Conservation (phyloP, 768 basidiomycete genomes). For the Naganishia vishniacii region DNA sequence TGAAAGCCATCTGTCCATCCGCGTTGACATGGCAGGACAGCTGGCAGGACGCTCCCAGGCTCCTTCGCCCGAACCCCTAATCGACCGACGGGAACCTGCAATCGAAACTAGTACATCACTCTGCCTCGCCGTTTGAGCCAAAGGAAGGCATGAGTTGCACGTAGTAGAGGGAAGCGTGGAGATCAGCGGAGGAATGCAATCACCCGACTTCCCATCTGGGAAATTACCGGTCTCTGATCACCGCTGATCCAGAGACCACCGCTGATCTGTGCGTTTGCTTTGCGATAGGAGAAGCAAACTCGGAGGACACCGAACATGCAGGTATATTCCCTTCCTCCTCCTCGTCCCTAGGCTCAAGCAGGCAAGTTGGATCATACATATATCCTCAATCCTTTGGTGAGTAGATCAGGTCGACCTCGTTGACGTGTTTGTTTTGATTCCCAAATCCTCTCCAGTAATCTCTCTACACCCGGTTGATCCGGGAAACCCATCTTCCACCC, state of each 20-base stretch:
- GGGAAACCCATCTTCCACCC: background rate
- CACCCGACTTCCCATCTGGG: constrained; percentile 20
- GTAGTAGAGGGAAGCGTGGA: background rate
- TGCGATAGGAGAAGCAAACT: constrained; percentile 5
- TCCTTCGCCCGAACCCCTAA: too few relatives aligned
- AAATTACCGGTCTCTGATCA: constrained; percentile 16
- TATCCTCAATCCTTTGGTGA: background rate
- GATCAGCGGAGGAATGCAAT: constrained; percentile 11
- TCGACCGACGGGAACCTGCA: background rate
- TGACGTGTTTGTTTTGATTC: constrained; percentile 14
- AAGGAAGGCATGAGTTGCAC: background rate
- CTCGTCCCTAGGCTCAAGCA: background rate
- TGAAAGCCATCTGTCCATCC: too few relatives aligned
- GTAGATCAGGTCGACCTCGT: background rate
- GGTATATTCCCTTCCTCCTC: background rate
- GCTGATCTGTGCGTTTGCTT: constrained; percentile 10
- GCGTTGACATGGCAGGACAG: too few relatives aligned
- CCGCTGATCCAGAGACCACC: background rate
- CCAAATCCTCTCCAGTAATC: background rate
- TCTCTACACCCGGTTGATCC: constrained; percentile 13
- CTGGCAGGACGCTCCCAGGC: too few relatives aligned
- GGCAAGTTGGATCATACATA: background rate
- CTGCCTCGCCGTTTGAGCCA: background rate
- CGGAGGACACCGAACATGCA: background rate
- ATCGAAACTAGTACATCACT: constrained; percentile 4